Percentiles rank a stretch among this genome's conserved stretches.
Conservation (phyloP, 345 rosid species). For the Reutealis trisperma region DNA sequence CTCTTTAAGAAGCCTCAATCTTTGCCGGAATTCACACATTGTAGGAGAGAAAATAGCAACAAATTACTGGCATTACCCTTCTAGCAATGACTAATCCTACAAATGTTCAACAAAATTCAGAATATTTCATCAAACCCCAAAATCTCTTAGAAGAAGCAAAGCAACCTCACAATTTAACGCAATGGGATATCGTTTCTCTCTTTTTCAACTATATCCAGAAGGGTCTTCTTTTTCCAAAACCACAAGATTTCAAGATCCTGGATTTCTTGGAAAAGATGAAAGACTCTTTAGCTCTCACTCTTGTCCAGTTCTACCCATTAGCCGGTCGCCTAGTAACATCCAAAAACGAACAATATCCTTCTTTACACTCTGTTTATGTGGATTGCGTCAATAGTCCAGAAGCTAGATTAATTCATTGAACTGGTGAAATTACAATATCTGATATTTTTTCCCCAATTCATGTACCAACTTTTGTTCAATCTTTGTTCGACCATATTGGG, state of each 20-base stretch:
- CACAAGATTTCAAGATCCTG: constrained; percentile 15
- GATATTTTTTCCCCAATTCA: constrained; percentile 46
- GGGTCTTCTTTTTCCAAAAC: constrained; percentile 62
- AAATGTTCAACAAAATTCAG: constrained; percentile 39
- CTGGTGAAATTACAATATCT: constrained; percentile 33
- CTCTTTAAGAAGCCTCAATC: too few relatives aligned
- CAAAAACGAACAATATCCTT: constrained; percentile 20
- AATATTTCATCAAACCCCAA: constrained; percentile 58
- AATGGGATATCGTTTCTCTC: constrained; percentile 74
- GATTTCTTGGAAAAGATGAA: constrained; percentile 38
- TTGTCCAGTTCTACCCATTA: constrained; percentile 62
- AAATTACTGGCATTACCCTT: not conserved
- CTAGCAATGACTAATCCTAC: constrained; percentile 24
- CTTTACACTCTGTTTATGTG: constrained; percentile 43
- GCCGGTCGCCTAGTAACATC: constrained; percentile 50
- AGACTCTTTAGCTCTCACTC: constrained; percentile 53
- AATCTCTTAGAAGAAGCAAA: constrained; percentile 37
- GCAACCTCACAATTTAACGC: constrained; percentile 50
- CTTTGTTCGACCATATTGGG: constrained; percentile 58
- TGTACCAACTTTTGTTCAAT: constrained; percentile 52
- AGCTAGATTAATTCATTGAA: constrained; percentile 45
- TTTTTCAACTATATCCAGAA: constrained; percentile 64
- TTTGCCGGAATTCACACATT: too few relatives aligned
- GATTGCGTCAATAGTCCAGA: constrained; percentile 51
- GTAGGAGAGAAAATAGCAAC: too few relatives aligned